Conservation (phyloP, 2,329 filamentous ascomycete genomes). For the Pleurostoma richardsiae region DNA sequence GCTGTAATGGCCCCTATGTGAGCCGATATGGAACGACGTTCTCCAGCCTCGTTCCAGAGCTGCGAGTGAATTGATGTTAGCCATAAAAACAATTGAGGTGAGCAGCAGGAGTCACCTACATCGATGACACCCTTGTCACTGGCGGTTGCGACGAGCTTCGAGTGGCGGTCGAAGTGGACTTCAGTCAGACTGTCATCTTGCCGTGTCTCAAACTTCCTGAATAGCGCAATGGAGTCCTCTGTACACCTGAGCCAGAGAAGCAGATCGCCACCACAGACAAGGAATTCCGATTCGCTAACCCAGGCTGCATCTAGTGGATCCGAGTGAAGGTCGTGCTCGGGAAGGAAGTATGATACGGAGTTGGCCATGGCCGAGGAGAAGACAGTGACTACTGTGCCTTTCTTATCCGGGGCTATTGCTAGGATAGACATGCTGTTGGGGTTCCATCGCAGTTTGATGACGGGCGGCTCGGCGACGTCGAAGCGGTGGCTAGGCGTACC, state of each 20-base stretch:
- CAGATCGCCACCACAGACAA: conserved; percentile 53
- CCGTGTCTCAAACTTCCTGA: conserved; percentile 46
- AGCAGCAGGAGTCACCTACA: conserved; percentile 35
- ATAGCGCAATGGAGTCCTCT: conserved; percentile 37
- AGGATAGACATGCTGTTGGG: conserved; percentile 49
- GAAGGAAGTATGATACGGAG: conserved; percentile 41
- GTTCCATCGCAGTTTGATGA: conserved; percentile 60
- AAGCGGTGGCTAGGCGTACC: conserved; percentile 47
- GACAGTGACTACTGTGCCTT: conserved; percentile 50
- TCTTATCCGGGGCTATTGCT: conserved; percentile 50
- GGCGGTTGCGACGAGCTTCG: conserved; percentile 51
- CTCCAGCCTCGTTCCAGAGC: conserved; percentile 52
- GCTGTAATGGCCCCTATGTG: conserved; percentile 55
- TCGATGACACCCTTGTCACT: conserved; percentile 56
- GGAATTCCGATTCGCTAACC: conserved; percentile 53
- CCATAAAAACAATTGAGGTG: neutral
- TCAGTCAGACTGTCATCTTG: conserved; percentile 49
- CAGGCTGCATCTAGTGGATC: conserved; percentile 55
- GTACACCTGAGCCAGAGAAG: conserved; percentile 43
- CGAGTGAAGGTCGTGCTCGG: conserved; percentile 42
- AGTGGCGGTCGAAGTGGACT: conserved; percentile 50
- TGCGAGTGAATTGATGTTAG: conserved; percentile 14
- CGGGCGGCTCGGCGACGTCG: conserved; percentile 53
- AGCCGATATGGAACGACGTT: conserved; percentile 50
- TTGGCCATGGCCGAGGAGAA: conserved; percentile 39